Evolutionary conservation across 2,329 filamentous ascomycete species (phyloP), one percentile per base, ranked within the genome.

Genomic region (Fusarium sp.): DNA sequence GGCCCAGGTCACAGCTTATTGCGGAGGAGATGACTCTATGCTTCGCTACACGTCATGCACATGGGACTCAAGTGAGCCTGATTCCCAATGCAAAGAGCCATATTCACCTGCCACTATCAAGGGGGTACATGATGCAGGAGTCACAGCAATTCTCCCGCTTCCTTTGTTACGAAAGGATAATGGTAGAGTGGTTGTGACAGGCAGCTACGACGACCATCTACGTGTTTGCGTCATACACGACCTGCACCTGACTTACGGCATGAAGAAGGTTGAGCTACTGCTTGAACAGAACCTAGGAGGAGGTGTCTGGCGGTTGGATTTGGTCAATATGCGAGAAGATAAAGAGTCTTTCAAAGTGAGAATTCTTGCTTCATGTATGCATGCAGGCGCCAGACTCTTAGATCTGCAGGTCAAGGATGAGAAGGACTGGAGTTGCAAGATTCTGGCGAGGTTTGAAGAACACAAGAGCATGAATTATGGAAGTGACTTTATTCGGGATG

Each of bases 391-490:
- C 13, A 88, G 91, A 58, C 81, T 98, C n/a, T 76, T 92, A 10
- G 81, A 85, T 41, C 75, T 89, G 20, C 66, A 73, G 13, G 78
- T 82, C 30, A 77, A 78, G 3, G 75, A 81, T 2, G 80, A 68
- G 65, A 82, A 60, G n/a, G 69, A 70, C 20, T 94, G 91, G 87
- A 77, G 76, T 2, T 90, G 96, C 62, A 83, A 87, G 45, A 84
- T 95, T 3, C 73, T 95, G 49, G 90, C 87, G 0, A 87, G 86
- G 56, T 97, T 97, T 76, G 92, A 93, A 73, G 92, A 95, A 78
- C 94, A 98, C 78, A 85, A 92, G 81, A 97, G 94, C 79, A 97
- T 98, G 94, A 97, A 97, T 76, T 98, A 98, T 79, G 95, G 92
- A 10, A 93, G 92, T 74, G 94, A 95, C 80, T 88, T 90, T 64